Conservation (phyloP, 257 asterid species). For the Capsicum rhomboideum region DNA sequence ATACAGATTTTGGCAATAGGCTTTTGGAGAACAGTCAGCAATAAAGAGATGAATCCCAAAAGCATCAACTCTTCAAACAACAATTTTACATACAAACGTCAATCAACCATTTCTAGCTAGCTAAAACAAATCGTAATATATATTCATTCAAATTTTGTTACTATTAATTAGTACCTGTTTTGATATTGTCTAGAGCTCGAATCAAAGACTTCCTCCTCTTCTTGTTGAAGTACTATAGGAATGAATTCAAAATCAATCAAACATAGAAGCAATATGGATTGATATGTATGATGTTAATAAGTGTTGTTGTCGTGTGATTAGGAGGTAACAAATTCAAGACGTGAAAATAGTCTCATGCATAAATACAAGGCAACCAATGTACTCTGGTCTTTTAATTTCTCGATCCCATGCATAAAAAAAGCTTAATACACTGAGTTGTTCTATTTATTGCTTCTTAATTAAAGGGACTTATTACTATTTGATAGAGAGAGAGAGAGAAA, state of each 20-base stretch:
- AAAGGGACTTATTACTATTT: background rate
- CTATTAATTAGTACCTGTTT: conserved; percentile 36
- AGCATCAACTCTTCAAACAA: conserved; percentile 59
- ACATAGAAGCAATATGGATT: background rate
- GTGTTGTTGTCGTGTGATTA: background rate
- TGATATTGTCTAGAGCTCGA: conserved; percentile 48
- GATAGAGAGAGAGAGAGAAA: background rate
- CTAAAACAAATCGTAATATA: background rate
- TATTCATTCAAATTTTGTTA: background rate
- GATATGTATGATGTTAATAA: background rate
- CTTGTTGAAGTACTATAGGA: conserved; percentile 41
- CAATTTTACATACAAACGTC: background rate
- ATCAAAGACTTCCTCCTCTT: conserved; percentile 44
- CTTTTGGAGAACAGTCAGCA: conserved; percentile 44
- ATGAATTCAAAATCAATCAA: background rate
- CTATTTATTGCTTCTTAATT: background rate
- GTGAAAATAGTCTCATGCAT: background rate
- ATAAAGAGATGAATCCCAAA: conserved; percentile 67
- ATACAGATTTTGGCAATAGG: conserved; percentile 46
- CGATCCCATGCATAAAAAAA: background rate
- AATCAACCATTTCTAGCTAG: background rate
- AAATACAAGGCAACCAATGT: background rate
- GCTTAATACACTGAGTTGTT: background rate
- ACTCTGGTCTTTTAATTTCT: background rate
- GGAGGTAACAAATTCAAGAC: background rate